These are phyloP conservation scores for Xylariaceae sp. DNA, from an alignment of 2,329 filamentous ascomycete species.

Conservation along the genomic window DNA sequence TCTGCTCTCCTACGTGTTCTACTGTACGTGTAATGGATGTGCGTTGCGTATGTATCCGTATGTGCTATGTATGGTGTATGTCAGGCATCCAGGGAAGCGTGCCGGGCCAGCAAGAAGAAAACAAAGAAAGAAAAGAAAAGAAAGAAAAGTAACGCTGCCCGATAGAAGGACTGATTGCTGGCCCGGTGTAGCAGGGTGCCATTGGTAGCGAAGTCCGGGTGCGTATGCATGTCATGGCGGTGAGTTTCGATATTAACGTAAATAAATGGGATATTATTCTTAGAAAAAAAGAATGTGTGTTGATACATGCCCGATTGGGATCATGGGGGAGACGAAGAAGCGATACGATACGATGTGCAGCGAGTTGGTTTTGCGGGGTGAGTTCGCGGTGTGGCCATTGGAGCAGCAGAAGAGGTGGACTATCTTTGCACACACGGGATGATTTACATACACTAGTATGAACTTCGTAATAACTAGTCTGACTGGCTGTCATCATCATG, in stretches of 20 bases:
- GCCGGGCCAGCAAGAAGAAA: neutral
- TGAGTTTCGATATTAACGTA: constrained; percentile 13
- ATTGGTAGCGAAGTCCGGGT: constrained; percentile 3
- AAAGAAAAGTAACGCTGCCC: constrained; percentile 9
- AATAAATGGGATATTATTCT: too few relatives aligned
- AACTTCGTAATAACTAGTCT: neutral
- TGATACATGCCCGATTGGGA: too few relatives aligned
- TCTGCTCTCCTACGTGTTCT: neutral
- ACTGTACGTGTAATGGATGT: neutral
- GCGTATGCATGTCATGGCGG: constrained; percentile 18
- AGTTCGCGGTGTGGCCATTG: constrained; percentile 10
- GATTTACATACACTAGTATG: neutral
- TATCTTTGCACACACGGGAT: neutral
- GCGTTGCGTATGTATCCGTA: constrained; percentile 2
- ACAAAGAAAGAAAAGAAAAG: neutral
- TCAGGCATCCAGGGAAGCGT: constrained; percentile 16
- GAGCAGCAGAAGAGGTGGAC: neutral
- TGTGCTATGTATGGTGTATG: constrained; percentile 8
- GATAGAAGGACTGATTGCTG: constrained; percentile 9
- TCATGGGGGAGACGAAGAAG: too few relatives aligned
- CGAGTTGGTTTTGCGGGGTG: neutral
- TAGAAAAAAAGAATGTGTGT: too few relatives aligned
- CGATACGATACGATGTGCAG: too few relatives aligned
- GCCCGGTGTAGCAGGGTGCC: neutral
- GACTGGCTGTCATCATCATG: too few relatives aligned